Evolutionary conservation across 495 filamentous ascomycete species (phyloP), one percentile per base, ranked within the genome.

Genomic region (Xylaria longipes): DNA sequence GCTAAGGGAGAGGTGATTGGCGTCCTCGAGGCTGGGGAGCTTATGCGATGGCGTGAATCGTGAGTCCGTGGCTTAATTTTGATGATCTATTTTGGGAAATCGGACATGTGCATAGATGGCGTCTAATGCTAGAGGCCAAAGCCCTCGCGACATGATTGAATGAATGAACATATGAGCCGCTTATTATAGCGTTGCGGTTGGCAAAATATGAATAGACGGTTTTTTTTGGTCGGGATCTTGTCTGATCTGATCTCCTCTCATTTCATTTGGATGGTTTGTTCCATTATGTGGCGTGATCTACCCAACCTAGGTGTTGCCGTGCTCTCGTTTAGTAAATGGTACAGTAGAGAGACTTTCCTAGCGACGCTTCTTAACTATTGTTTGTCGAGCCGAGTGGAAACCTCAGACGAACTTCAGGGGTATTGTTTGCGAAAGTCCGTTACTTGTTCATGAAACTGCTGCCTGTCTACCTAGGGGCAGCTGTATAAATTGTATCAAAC

Each of bases 1-100:
- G 3, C 2, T 1, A 75, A 82, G 9, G 82, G 79, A 3, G 79
- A 82, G 63, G 77, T 82, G 29, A 61, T 81, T 1, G 86, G 85
- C 7, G 77, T 87, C 52, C 29, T 87, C 31, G 85, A 88, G 75
- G 79, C 83, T 0, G 80, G 75, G 35, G 69, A 60, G 52, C 60
- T 85, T 27, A 61, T 81, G 14, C 71, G 75, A 54, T 73, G 71
- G 73, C 66, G 65, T 43, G 78, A 77, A 29, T 70, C 48, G 64
- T 64, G 45, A 68, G 12, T 14, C 11, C 3, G 0, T 2, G 43
- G 20, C 4, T 54, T 54, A 14, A 45, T 43, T 56, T 31, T 56
- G 15, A 27, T 29, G 43, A 11, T 7, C 0, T 25, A 0, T 50
- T 43, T 31, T 2, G n/a, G 9, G 12, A 20, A 22, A 45, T 35